phyloP scores from a whole-genome alignment of 768 basidiomycete species.

The Mycena rosella region DNA sequence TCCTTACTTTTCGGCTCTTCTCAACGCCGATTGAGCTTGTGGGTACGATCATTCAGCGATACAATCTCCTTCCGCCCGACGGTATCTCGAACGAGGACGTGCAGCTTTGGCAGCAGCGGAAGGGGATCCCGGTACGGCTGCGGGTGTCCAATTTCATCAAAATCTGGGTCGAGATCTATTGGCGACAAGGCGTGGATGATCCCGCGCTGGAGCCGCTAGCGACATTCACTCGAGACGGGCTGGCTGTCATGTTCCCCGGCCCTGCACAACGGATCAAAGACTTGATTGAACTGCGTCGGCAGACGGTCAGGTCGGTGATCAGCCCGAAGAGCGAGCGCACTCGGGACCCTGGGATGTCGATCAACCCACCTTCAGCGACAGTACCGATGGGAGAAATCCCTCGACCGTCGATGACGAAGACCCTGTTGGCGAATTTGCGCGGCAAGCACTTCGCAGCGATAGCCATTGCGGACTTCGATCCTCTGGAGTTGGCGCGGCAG shows the following conservation, averaged over 20 bases:
- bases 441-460: conserved; percentile 74
- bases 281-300: conserved; percentile 68
- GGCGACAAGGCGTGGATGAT: conserved; percentile 84
- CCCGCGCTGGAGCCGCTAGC: conserved; percentile 68
- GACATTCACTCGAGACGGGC: conserved; percentile 72
- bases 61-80: conserved; percentile 79
- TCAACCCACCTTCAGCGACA: conserved; percentile 67
- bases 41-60: conserved; percentile 82
- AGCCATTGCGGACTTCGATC: conserved; percentile 90
- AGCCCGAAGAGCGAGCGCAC: conserved; percentile 72
- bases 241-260: conserved; percentile 72
- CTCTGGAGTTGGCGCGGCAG: conserved; percentile 93
- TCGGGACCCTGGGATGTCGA: conserved; percentile 82
- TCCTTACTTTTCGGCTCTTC: conserved; percentile 95
- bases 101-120: conserved; percentile 85
- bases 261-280: conserved; percentile 83
- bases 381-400: conserved; percentile 77
- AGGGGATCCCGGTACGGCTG: conserved; percentile 90
- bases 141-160: conserved; percentile 95
- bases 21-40: conserved; percentile 83
- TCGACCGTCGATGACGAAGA: conserved; percentile 87
- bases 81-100: conserved; percentile 70
- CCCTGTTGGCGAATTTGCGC: conserved; percentile 75
- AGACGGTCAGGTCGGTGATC: conserved; percentile 59
- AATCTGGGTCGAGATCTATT: conserved; percentile 92